These are phyloP conservation scores for Cyclospora cayetanensis DNA, from an alignment of 169 alveolate genomes.

Conservation along the genomic window DNA sequence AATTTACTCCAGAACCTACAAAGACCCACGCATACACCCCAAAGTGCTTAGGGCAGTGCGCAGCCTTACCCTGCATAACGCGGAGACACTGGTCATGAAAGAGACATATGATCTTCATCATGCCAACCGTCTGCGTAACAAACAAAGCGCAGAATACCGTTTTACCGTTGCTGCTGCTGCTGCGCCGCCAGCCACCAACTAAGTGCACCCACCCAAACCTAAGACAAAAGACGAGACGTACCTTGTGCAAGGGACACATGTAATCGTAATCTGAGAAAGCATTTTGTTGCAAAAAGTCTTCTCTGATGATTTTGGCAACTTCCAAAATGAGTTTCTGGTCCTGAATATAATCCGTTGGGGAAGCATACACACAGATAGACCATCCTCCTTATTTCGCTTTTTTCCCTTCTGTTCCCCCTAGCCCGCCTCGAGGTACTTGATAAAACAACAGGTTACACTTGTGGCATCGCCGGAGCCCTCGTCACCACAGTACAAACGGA, in stretches of 20 bases:
- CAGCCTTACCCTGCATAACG: constrained; percentile 82
- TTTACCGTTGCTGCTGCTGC: neutral
- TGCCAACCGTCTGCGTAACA: constrained; percentile 92
- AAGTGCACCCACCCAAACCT: too few relatives aligned
- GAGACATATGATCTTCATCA: constrained; percentile 96
- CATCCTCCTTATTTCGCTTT: too few relatives aligned
- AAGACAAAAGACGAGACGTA: too few relatives aligned
- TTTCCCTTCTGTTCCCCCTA: too few relatives aligned
- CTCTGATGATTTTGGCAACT: constrained; percentile 97
- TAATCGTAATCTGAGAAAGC: constrained; percentile 98
- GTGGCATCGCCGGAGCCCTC: neutral
- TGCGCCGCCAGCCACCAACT: too few relatives aligned
- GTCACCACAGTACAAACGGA: constrained; percentile 62
- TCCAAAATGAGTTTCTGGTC: constrained; percentile 92
- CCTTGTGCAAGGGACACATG: constrained; percentile 95
- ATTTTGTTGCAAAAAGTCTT: constrained; percentile 98
- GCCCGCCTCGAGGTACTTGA: too few relatives aligned
- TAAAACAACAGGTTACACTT: too few relatives aligned
- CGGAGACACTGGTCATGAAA: constrained; percentile 93
- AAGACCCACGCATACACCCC: neutral
- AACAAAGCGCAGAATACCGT: neutral
- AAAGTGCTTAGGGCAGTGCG: constrained; percentile 23
- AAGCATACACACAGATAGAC: too few relatives aligned
- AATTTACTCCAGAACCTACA: neutral
- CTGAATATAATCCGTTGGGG: constrained; percentile 45